Evolutionary conservation across 441 rosid genomes (phyloP), one percentile per base, ranked within the genome.

Genomic region (Bocquillonia castaneifolia): DNA sequence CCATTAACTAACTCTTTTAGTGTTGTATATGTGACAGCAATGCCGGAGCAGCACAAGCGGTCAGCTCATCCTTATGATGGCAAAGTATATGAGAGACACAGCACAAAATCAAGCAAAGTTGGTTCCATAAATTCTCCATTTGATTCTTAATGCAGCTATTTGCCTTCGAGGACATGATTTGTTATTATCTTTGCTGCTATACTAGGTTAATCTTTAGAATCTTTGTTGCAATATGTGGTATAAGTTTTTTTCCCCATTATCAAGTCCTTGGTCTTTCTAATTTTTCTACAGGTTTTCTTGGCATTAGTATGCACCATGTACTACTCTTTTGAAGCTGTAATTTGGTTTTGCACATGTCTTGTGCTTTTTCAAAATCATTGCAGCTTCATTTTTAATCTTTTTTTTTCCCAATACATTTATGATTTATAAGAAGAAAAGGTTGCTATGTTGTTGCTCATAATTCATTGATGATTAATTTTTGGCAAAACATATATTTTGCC

Each of bases 41-140:
- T 75, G 72, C 68, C 71, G 34, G 90, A 76, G 68, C 87, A 77
- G 69, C 90, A 83, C 47, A 86, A 82, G 77, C 91, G 78, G 68
- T 52, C 77, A 23, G 78, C 69, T 53, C 82, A 83, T 79, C 66
- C 83, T 45, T 92, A 85, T 64, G 93, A 87, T 69, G 78, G 85
- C 80, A 85, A 84, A 79, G 58, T 74, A 64, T 87, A 82, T 37
- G 92, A 93, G 75, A 85, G 82, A 34, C 89, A 74, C 63, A 88
- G 86, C 68, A 74, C 79, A 75, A 82, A 83, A 66, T 75, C 83
- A 45, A 81, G 67, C 82, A 86, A 91, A 78, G 98, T 92, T 79
- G 59, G 89, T 77, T 78, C 76, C 67, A 78, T 42, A 18, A 78
- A 75, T 59, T 74, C 73, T 64, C 48, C 53, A 25, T 47, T 56